Evolutionary conservation across 2,329 filamentous ascomycete genomes (phyloP).

Genomic region (Dactylellina cionopaga): DNA sequence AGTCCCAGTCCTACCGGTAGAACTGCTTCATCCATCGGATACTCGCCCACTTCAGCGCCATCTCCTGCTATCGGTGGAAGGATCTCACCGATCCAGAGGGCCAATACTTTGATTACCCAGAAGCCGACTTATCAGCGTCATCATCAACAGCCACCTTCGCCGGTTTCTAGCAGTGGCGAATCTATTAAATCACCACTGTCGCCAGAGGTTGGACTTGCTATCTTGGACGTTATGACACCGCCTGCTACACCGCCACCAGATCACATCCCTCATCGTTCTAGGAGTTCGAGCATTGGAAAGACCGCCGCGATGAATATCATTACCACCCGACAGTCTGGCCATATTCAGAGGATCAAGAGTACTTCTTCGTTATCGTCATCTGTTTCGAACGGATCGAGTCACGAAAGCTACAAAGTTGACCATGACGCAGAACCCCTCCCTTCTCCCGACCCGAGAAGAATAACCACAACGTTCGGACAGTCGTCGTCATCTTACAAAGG

Average conservation of each 20-base stretch:
- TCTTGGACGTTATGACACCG: slow-evolving; percentile 43
- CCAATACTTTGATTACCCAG: slow-evolving; percentile 1
- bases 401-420: slow-evolving; percentile 26
- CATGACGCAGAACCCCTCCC: slow-evolving; percentile 14
- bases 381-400: slow-evolving; percentile 34
- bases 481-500: slow-evolving; percentile 22
- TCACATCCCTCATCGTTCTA: slow-evolving; percentile 26
- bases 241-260: slow-evolving; percentile 46
- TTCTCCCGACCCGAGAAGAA: slow-evolving; percentile 31
- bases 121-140: slow-evolving; percentile 12
- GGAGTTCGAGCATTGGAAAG: slow-evolving; percentile 40
- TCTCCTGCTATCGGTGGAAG: slow-evolving; percentile 66
- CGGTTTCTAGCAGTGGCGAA: slow-evolving; percentile 62
- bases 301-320: slow-evolving; percentile 8
- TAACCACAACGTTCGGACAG: slow-evolving; percentile 7
- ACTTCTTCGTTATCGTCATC: slow-evolving; percentile 39
- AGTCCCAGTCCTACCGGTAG: slow-evolving; percentile 40
- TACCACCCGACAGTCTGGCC: slow-evolving; percentile 16
- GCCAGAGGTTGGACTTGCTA: slow-evolving; percentile 37
- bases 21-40: slow-evolving; percentile 36
- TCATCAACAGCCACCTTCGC: slow-evolving; percentile 61
- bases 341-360: slow-evolving; percentile 45
- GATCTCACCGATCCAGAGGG: slow-evolving; percentile 54
- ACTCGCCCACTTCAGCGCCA: slow-evolving; percentile 54
- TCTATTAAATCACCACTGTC: slow-evolving; percentile 37